phyloP scores from a whole-genome alignment of 257 asterid species.

The Solanum acaule region DNA sequence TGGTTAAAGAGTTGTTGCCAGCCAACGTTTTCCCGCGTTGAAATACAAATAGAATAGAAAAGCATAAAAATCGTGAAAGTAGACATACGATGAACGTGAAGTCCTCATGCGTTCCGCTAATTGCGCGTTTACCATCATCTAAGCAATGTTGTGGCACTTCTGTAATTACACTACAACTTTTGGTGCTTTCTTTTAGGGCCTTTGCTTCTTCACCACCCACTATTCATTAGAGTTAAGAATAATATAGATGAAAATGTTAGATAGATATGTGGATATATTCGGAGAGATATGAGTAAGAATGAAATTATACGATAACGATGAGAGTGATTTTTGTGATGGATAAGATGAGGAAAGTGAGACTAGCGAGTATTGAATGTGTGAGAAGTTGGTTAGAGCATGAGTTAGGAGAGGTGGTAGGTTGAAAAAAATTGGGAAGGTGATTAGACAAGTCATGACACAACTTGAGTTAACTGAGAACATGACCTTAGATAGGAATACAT shows the following conservation, averaged over 20 bases:
- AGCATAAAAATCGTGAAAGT: not conserved
- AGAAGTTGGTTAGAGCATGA: not conserved
- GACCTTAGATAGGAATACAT: too few species aligned
- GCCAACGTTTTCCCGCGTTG: not conserved
- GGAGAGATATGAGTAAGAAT: not conserved
- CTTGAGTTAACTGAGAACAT: too few species aligned
- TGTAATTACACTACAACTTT: not conserved
- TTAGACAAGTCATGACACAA: too few species aligned
- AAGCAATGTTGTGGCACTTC: not conserved
- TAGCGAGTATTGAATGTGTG: too few species aligned
- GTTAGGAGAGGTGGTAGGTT: not conserved
- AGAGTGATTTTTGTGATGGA: not conserved
- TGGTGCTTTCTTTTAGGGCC: not conserved
- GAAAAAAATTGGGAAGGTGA: not conserved
- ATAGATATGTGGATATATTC: too few species aligned
- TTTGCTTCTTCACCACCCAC: not conserved
- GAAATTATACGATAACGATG: too few species aligned
- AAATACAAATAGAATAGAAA: not conserved
- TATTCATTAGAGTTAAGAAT: not conserved
- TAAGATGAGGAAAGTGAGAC: accelerated
- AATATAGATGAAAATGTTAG: accelerated
- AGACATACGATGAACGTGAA: not conserved
- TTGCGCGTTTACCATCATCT: not conserved
- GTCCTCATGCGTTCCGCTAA: constrained; percentile 2
- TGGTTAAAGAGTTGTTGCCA: constrained; percentile 1